Evolutionary conservation across 495 filamentous ascomycete genomes (phyloP).

Genomic region (Podospora pseudopauciseta): DNA sequence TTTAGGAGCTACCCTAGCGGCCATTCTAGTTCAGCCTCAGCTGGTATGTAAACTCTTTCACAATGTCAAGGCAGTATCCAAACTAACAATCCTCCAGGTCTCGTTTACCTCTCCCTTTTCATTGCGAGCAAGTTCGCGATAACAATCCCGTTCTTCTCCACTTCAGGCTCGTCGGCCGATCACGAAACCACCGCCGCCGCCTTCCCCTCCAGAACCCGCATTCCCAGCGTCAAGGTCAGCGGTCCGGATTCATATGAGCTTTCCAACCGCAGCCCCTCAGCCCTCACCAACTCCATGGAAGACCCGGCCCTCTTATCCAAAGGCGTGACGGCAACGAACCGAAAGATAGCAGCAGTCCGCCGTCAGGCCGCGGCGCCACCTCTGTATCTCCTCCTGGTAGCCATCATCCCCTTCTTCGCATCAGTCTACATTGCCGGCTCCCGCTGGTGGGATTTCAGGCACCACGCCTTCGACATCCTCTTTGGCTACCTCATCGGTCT

Average conservation of each 20-base stretch:
- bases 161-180: constrained; percentile 32
- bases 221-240: constrained; percentile 18
- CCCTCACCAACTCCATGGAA: constrained; percentile 21
- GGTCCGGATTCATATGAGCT: constrained; percentile 32
- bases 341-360: constrained; percentile 44
- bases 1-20: constrained; percentile 83
- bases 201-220: constrained; percentile 47
- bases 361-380: constrained; percentile 67
- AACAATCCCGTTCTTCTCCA: constrained; percentile 55
- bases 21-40: constrained; percentile 60
- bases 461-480: constrained; percentile 87
- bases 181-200: constrained; percentile 39
- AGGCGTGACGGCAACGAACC: constrained; percentile 44
- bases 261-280: constrained; percentile 15
- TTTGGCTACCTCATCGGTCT: constrained; percentile 67
- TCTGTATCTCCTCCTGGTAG: constrained; percentile 65
- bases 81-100: constrained; percentile 32
- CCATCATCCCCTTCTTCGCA: constrained; percentile 58
- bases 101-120: constrained; percentile 76
- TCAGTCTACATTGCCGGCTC: constrained; percentile 55
- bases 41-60: constrained; percentile 38
- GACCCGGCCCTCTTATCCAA: constrained; percentile 29
- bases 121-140: constrained; percentile 60
- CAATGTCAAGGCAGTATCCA: not conserved
- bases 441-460: constrained; percentile 75